A percentile compares a stretch with the other conserved stretches of the same genome.
Conservation (phyloP, 2,329 filamentous ascomycete species). For the Ceratocystis papillata region DNA sequence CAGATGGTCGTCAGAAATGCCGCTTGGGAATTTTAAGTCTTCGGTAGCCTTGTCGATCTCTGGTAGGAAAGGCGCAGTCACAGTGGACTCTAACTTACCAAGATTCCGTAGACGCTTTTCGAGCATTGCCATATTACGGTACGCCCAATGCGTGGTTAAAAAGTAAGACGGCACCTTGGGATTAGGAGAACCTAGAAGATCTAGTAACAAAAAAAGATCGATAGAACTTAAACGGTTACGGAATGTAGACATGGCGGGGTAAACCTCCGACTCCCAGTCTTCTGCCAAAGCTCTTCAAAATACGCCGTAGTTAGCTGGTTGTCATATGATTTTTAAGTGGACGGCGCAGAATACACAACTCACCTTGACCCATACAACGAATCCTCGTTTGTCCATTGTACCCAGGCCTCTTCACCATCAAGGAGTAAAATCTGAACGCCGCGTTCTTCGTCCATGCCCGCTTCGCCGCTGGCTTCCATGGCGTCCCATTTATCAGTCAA, state of each 20-base stretch:
- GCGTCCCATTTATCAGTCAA: slow-evolving; percentile 71
- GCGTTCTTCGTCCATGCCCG: slow-evolving; percentile 58
- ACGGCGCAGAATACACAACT: slow-evolving; percentile 26
- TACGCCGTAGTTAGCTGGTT: slow-evolving; percentile 8
- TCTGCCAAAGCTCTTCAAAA: slow-evolving; percentile 55
- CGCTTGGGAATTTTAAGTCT: slow-evolving; percentile 39
- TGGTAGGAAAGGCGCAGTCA: slow-evolving; percentile 48
- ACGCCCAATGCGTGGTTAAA: slow-evolving; percentile 85
- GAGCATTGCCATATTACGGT: slow-evolving; percentile 60
- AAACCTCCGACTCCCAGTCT: slow-evolving; percentile 60
- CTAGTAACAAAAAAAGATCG: slow-evolving; percentile 79
- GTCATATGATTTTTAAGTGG: neutral
- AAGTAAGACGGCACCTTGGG: slow-evolving; percentile 79
- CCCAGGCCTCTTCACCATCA: slow-evolving; percentile 91
- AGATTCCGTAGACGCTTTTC: slow-evolving; percentile 64
- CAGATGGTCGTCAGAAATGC: slow-evolving; percentile 75
- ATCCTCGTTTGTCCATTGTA: slow-evolving; percentile 66
- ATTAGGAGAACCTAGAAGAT: slow-evolving; percentile 62
- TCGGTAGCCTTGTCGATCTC: slow-evolving; percentile 46
- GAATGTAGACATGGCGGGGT: slow-evolving; percentile 65
- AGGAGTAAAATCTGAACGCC: slow-evolving; percentile 83
- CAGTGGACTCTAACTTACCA: slow-evolving; percentile 51
- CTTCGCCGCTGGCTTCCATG: slow-evolving; percentile 51
- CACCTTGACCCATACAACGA: slow-evolving; percentile 81
- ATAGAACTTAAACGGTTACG: slow-evolving; percentile 67